Conservation (phyloP, 2,329 filamentous ascomycete genomes). For the Ceratocystis huliohia region DNA sequence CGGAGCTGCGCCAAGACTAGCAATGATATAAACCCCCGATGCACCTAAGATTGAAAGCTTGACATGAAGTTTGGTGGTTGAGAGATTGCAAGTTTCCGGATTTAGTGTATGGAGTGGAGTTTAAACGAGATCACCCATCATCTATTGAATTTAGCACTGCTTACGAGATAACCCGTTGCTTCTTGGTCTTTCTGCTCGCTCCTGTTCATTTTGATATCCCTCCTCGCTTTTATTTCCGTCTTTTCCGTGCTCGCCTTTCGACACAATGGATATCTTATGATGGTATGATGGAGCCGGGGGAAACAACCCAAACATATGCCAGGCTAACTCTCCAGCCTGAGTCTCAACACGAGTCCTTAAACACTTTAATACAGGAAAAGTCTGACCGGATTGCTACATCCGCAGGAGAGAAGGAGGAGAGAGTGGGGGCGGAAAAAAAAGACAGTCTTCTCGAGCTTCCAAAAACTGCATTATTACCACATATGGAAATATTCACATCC, state of each 20-base stretch:
- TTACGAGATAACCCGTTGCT: background rate
- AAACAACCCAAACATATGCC: background rate
- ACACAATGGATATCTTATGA: background rate
- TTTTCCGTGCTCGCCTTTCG: background rate
- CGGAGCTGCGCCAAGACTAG: background rate
- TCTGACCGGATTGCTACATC: background rate
- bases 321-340: background rate
- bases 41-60: background rate
- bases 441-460: background rate
- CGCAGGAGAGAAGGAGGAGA: background rate
- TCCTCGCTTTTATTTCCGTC: background rate
- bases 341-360: background rate
- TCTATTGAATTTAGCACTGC: no score
- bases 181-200: background rate
- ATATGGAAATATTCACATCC: background rate
- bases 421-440: background rate
- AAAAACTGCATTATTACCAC: background rate
- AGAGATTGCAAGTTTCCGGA: no score
- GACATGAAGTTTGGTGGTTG: background rate
- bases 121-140: no score
- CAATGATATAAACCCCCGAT: background rate
- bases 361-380: background rate
- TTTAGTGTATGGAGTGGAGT: no score
- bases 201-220: background rate
- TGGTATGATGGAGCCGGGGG: background rate